Percentiles rank a stretch among this genome's conserved stretches.
Conservation (phyloP, 1,284 basidiomycete genomes). For the Mycena citricolor region DNA sequence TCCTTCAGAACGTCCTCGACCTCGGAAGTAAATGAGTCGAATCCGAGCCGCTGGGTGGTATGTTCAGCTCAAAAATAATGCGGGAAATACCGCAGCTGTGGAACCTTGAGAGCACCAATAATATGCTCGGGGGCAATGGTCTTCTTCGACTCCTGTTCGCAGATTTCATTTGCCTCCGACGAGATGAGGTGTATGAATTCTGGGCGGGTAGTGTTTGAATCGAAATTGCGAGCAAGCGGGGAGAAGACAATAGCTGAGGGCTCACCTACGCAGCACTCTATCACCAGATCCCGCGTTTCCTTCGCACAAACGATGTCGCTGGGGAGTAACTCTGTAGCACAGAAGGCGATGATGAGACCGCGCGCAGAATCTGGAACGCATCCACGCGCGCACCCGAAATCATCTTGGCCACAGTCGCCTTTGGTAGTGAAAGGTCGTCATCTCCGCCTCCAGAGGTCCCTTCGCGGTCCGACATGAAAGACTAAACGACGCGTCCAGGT, state of each 20-base stretch:
- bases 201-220: constrained; percentile 34
- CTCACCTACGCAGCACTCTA: constrained; percentile 98
- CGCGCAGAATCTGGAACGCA: constrained; percentile 4
- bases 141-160: constrained; percentile 98
- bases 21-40: constrained; percentile 83
- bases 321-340: constrained; percentile 88
- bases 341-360: constrained; percentile 10
- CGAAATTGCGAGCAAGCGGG: too few relatives aligned
- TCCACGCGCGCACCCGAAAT: constrained; percentile 69
- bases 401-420: constrained; percentile 97
- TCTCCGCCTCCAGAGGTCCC: constrained; percentile 70
- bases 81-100: too few relatives aligned
- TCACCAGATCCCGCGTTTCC: constrained; percentile 94
- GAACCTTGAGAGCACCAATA: constrained; percentile 85
- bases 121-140: constrained; percentile 99
- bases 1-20: constrained; percentile 92
- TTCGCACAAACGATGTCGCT: constrained; percentile 90
- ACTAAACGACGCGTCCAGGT: constrained; percentile 3
- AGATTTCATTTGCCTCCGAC: constrained; percentile 97
- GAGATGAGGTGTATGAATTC: constrained; percentile 99
- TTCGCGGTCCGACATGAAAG: constrained; percentile 82
- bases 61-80: constrained; percentile 4
- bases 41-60: constrained; percentile 73
- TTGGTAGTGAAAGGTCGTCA: constrained; percentile 93
- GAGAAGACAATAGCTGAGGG: constrained; percentile 25